Percentiles rank a stretch among this genome's conserved stretches.
phyloP scores from a whole-genome alignment of 2,329 filamentous ascomycete genomes.

The Verticillium isaacii region DNA sequence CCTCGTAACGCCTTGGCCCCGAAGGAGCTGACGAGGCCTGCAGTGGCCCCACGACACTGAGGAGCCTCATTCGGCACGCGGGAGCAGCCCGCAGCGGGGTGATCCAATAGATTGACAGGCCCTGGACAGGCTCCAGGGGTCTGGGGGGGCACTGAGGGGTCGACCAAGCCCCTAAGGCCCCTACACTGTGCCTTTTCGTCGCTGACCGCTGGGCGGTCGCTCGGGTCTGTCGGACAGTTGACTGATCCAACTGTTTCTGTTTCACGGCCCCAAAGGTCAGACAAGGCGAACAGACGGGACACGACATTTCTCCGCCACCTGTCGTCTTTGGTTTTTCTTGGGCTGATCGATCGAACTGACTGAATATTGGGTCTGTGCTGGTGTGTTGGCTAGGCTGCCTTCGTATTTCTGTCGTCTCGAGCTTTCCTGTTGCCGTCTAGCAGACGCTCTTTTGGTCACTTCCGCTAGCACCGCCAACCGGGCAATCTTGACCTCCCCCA shows the following conservation, averaged over 20 bases:
- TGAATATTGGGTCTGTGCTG: background rate
- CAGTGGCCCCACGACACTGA: background rate
- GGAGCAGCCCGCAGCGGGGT: background rate
- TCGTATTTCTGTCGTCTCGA: background rate
- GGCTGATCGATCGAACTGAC: background rate
- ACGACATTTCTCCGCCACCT: background rate
- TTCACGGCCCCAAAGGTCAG: background rate
- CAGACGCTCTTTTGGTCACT: background rate
- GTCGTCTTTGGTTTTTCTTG: background rate
- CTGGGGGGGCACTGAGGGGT: background rate
- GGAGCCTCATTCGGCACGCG: background rate
- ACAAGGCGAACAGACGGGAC: background rate
- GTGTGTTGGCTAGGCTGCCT: background rate
- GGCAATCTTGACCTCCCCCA: background rate
- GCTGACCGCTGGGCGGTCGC: background rate
- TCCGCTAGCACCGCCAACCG: background rate
- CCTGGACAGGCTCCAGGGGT: background rate
- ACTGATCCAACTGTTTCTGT: background rate
- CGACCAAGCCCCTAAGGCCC: too few species aligned
- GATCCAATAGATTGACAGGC: background rate
- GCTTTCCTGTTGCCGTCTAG: background rate
- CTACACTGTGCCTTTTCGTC: background rate
- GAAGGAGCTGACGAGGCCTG: constrained; percentile 1
- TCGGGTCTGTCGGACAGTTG: background rate
- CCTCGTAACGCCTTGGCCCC: background rate